Evolutionary conservation across 1,284 basidiomycete genomes (phyloP), one percentile per base, ranked within the genome.

Genomic region (Blastosporella zonata): DNA sequence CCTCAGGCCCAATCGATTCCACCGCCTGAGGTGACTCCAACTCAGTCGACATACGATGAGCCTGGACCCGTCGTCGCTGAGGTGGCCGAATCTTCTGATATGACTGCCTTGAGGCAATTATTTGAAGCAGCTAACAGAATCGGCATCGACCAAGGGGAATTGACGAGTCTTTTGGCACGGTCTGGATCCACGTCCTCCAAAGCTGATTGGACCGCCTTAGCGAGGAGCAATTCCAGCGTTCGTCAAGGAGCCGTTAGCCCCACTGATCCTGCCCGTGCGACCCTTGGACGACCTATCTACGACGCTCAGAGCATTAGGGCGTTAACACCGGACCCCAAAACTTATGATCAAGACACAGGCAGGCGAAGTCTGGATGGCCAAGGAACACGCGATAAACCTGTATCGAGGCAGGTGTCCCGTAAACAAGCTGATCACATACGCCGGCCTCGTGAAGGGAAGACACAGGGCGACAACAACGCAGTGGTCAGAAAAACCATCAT

Each of bases 401-500:
- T 68, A 23, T 62, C 66, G 42, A 68, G 65, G 58, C 67, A 68
- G 55, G 57, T 50, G 37, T 68, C 67, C 39, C 74, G 70, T 43
- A 77, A 73, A 57, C 58, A 64, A 33, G 64, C 67, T 43, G 72
- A 74, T 43, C 59, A 64, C 44, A 53, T 69, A 46, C 71, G 72
- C 36, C 71, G 72, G 48, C 73, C 73, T 42, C 73, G 69, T 57
- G 66, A 73, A 54, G 59, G 67, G 38, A 58, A 69, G 55, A 56
- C 62, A 1, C 43, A 35, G 53, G 63, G 64, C 53, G 63, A 73
- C 55, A 66, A 66, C 41, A 62, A 74, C 57, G 65, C 80, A 17
- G 68, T 91, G 46, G 74, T 91, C 44, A 79, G 89, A 58, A 75
- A 88, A 57, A 91, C 88, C 0, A 76, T 91, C 56, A 84, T 90